Percentiles rank a stretch among this genome's conserved stretches.
phyloP scores from a whole-genome alignment of 805 yeast species.

The Ogataea ramenticola region DNA sequence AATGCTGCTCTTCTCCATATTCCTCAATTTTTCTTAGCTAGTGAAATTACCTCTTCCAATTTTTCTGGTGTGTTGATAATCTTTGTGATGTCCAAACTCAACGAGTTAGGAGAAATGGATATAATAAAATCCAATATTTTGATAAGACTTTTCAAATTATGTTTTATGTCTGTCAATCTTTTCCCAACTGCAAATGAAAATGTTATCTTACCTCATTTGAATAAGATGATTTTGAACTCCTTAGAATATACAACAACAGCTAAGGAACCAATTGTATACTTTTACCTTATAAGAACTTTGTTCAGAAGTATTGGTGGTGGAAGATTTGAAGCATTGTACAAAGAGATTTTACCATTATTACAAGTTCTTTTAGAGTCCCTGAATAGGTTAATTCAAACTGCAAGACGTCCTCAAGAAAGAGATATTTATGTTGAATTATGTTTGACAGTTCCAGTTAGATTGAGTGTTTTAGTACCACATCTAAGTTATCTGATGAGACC shows the following conservation, averaged over 20 bases:
- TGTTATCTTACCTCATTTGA: conserved; percentile 82
- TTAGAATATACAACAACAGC: conserved; percentile 75
- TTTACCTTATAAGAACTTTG: conserved; percentile 77
- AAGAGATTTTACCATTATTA: conserved; percentile 84
- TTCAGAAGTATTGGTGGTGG: conserved; percentile 97
- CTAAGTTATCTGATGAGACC: conserved; percentile 85
- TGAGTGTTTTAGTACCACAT: conserved; percentile 91
- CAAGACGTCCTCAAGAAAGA: conserved; percentile 82
- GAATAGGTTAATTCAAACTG: conserved; percentile 73
- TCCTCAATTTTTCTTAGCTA: conserved; percentile 90
- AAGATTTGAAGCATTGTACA: conserved; percentile 84
- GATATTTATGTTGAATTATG: conserved; percentile 94
- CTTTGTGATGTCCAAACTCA: conserved; percentile 65
- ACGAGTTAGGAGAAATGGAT: conserved; percentile 75
- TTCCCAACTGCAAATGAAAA: conserved; percentile 84
- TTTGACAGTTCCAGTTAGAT: conserved; percentile 89
- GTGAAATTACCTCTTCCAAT: conserved; percentile 89
- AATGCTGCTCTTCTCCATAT: conserved; percentile 84
- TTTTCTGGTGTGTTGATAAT: conserved; percentile 78
- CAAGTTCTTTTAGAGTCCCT: conserved; percentile 82
- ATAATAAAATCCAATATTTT: conserved; percentile 70
- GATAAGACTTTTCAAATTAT: conserved; percentile 80
- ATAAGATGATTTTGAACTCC: conserved; percentile 73
- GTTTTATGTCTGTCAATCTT: conserved; percentile 92
- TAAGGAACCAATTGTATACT: conserved; percentile 85